A percentile compares a stretch with the other conserved stretches of the same genome.
Conservation (phyloP, 2,329 filamentous ascomycete species). For the Trichophyton verrucosum region DNA sequence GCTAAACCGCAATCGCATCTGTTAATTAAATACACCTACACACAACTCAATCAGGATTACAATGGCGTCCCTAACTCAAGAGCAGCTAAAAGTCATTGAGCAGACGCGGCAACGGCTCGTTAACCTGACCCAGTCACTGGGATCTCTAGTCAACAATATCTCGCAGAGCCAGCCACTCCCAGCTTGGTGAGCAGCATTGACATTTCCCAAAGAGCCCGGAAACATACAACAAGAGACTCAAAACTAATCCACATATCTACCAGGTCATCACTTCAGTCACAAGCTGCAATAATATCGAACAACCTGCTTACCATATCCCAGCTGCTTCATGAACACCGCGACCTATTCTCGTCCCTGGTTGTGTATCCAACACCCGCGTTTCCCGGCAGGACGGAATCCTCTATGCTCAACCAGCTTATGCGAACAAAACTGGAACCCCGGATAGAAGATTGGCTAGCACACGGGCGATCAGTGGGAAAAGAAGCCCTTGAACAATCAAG, state of each 20-base stretch:
- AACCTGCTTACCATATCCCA: constrained; percentile 57
- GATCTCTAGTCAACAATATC: constrained; percentile 50
- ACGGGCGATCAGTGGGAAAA: constrained; percentile 41
- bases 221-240: neutral
- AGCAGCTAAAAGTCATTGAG: constrained; percentile 52
- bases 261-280: constrained; percentile 61
- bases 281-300: constrained; percentile 56
- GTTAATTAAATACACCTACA: neutral
- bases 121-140: constrained; percentile 57
- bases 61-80: constrained; percentile 29
- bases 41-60: neutral
- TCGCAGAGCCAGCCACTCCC: constrained; percentile 54
- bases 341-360: constrained; percentile 57
- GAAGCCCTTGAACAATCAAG: constrained; percentile 12
- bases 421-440: constrained; percentile 74
- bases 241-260: neutral
- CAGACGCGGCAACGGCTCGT: constrained; percentile 55
- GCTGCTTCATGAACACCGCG: constrained; percentile 51
- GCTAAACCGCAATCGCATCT: neutral
- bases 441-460: constrained; percentile 59
- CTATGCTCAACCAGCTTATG: constrained; percentile 54
- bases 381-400: constrained; percentile 51
- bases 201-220: neutral
- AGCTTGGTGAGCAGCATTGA: constrained; percentile 41
- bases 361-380: constrained; percentile 66